Percentiles rank a stretch among this genome's conserved stretches.
Conservation (phyloP, 306 rosid genomes). For the Canavalia ensiformis region DNA sequence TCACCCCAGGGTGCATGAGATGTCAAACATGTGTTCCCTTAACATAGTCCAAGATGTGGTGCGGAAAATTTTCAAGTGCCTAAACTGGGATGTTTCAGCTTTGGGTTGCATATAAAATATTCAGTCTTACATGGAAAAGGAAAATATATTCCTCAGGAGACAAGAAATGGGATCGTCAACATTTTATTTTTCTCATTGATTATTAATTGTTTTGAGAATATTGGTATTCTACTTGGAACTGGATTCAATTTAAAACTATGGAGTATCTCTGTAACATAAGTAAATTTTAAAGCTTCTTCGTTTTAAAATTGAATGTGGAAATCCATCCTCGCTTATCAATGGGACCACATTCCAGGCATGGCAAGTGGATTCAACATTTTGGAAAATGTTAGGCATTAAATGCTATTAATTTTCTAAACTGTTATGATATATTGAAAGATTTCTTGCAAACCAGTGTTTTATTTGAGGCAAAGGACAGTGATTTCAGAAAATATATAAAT, state of each 20-base stretch:
- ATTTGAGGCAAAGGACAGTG: no score
- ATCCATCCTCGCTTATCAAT: conserved; percentile 37
- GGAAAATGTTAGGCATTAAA: conserved; percentile 11
- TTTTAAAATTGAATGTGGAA: conserved; percentile 21
- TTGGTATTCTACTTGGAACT: conserved; percentile 29
- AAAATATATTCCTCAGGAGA: conserved; percentile 33
- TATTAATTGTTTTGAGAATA: conserved; percentile 41
- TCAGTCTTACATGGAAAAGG: conserved; percentile 10
- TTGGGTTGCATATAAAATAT: conserved; percentile 42
- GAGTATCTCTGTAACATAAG: conserved; percentile 42
- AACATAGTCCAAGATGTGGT: conserved; percentile 9
- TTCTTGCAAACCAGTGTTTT: no score
- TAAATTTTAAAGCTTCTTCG: conserved; percentile 31
- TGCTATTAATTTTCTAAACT: background rate
- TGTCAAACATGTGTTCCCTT: conserved; percentile 36
- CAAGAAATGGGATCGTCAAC: conserved; percentile 43
- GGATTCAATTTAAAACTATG: conserved; percentile 45
- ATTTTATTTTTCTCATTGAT: conserved; percentile 35
- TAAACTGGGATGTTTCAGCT: conserved; percentile 9
- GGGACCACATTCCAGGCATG: conserved; percentile 50
- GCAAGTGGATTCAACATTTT: conserved; percentile 30
- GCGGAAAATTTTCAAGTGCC: conserved; percentile 27
- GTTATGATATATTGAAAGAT: no score
- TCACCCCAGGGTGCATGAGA: conserved; percentile 8
- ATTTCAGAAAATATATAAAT: no score